These are phyloP conservation scores for Russula sp. DNA, from an alignment of 768 basidiomycete genomes.

Conservation along the genomic window DNA sequence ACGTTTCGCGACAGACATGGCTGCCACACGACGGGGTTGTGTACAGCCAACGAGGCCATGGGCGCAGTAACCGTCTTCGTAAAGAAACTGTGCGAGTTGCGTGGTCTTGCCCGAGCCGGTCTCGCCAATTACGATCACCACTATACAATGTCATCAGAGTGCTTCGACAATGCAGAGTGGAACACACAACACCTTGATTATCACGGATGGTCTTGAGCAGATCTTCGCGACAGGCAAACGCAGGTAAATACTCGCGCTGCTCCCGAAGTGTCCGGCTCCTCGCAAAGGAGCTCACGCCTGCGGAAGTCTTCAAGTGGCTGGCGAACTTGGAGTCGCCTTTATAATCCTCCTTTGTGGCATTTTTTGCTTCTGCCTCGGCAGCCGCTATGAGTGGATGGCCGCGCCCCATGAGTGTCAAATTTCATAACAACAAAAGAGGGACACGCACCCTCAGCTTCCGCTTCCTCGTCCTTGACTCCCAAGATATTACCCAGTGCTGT, in stretches of 20 bases:
- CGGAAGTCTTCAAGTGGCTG: conserved; percentile 74
- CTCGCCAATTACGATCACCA: conserved; percentile 94
- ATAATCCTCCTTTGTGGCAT: conserved; percentile 58
- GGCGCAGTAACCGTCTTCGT: conserved; percentile 92
- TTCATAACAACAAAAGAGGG: conserved; percentile 30
- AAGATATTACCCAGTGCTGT: conserved; percentile 95
- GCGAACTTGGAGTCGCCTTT: conserved; percentile 97
- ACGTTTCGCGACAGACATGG: conserved; percentile 99
- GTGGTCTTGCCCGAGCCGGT: conserved; percentile 99
- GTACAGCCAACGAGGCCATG: conserved; percentile 94
- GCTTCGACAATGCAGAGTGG: not conserved
- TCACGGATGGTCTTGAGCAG: conserved; percentile 82
- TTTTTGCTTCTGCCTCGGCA: conserved; percentile 41
- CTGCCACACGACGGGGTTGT: conserved; percentile 96
- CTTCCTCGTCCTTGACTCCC: conserved; percentile 94
- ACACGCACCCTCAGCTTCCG: conserved; percentile 80
- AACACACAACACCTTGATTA: conserved; percentile 68
- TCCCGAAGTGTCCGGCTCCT: conserved; percentile 80
- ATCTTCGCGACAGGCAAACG: conserved; percentile 95
- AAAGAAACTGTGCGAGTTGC: conserved; percentile 88
- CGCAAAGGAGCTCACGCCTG: conserved; percentile 77
- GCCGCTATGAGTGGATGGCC: conserved; percentile 36
- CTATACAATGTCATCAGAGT: conserved; percentile 34
- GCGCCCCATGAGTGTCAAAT: conserved; percentile 76
- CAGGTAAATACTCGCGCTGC: conserved; percentile 94